Base-by-base conservation (phyloP, 2,329 filamentous ascomycete genomes). In the Nothophaeocryptopus gaeumannii region DNA sequence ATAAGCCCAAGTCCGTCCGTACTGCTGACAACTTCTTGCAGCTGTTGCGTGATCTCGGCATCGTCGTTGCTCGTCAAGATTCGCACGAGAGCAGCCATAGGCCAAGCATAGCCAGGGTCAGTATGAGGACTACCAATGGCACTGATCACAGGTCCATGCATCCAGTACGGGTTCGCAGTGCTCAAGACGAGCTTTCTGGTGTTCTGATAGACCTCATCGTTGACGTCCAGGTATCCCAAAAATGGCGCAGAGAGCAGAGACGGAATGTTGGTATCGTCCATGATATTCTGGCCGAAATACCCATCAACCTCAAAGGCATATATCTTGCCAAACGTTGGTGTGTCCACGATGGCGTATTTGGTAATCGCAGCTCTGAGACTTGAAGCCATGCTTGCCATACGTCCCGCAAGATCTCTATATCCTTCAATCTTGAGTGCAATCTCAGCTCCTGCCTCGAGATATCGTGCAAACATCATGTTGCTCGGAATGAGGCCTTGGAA, bases 181-280 rank as follows among this genome's bases (percentile, higher is more conserved):
- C 68, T 69, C 13, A 79, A 67, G n/a, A 76, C 55, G 38, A 76
- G 63, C 2, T 61, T 56, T 12, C 76, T 70, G 5, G 76, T 78
- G 55, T 72, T 73, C 31, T 70, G 66, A 53, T 78, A 78, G 10
- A 71, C 68, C 1, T 59, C 46, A 35, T 76, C 70, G 26, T 69
- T 60, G 15, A 40, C 53, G 36, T 72, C 62, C 1, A 72, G 58
- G 50, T 83, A 87, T 8, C 82, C 80, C 45, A 85, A 71, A 60
- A 86, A 81, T 1, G 84, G 83, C 16, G 83, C 77, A 1, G 81
- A 80, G 35, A 88, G 75, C 2, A 88, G 75, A 10, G 79, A 83
- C 0, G 85, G 84, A 41, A 88, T 81, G 55, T 88, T 88, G 30
- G 84, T 83, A 50, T 88, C 84, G 60, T 88, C 85, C 84, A 87